phyloP scores from a whole-genome alignment of 1,139 yeast genomes.

The Saccharomyces hybrid region DNA sequence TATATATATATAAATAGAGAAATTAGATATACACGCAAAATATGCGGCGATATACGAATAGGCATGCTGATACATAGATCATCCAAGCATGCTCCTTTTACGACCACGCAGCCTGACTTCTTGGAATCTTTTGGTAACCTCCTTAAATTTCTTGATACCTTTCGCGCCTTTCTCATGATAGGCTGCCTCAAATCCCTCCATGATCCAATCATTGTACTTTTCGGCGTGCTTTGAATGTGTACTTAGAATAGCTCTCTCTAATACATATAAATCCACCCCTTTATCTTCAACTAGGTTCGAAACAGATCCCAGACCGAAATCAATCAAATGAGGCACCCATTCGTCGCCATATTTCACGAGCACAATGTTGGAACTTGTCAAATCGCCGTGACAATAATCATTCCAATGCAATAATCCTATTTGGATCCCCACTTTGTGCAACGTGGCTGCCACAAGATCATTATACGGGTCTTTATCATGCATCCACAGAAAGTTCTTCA shows the following conservation, averaged over 20 bases:
- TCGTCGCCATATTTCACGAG: conserved; percentile 32
- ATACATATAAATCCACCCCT: conserved; percentile 90
- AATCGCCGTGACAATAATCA: conserved; percentile 88
- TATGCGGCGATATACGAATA: background rate
- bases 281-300: conserved; percentile 79
- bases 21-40: background rate
- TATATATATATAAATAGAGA: background rate
- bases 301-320: conserved; percentile 79
- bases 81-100: conserved; percentile 90
- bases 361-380: conserved; percentile 83
- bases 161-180: conserved; percentile 33
- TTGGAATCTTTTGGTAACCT: conserved; percentile 57
- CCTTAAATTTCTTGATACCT: conserved; percentile 42
- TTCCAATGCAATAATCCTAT: conserved; percentile 66
- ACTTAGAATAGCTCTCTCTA: conserved; percentile 83
- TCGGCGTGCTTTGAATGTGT: conserved; percentile 78
- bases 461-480: conserved; percentile 38
- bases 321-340: conserved; percentile 61
- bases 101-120: conserved; percentile 90
- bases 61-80: background rate
- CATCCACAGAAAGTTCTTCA: conserved; percentile 68
- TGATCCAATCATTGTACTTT: conserved; percentile 58
- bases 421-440: conserved; percentile 54
- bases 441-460: conserved; percentile 37
- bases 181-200: conserved; percentile 60